phyloP scores from a whole-genome alignment of 305 asterid genomes.

The Solanum hybrid region DNA sequence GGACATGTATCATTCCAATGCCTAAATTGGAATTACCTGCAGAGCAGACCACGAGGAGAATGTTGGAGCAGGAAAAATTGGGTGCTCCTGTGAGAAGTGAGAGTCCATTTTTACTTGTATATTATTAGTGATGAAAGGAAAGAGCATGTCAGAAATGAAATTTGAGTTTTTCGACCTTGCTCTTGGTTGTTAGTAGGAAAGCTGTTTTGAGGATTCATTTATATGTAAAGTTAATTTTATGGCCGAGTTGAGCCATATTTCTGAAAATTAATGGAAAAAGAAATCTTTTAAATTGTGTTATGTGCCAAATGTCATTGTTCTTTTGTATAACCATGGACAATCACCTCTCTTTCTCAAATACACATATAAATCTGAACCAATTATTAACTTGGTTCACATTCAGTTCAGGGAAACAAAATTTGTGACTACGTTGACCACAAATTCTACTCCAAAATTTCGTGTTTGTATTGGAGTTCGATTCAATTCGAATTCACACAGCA shows the following conservation, averaged over 20 bases:
- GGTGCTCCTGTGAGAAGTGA: constrained; percentile 41
- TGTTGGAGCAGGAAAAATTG: constrained; percentile 46
- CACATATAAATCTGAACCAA: no score
- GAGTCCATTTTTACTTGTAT: constrained; percentile 7
- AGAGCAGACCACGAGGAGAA: constrained; percentile 15
- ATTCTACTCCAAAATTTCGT: no score
- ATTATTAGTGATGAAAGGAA: not conserved
- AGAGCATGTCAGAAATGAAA: not conserved
- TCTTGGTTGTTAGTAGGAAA: not conserved
- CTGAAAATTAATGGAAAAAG: not conserved
- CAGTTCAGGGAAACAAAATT: no score
- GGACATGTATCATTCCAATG: constrained; percentile 51
- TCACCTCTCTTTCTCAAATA: no score
- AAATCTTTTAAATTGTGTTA: not conserved
- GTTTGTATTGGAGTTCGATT: no score
- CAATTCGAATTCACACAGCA: no score
- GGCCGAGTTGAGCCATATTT: constrained; percentile 1
- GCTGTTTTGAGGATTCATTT: not conserved
- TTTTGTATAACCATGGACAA: no score
- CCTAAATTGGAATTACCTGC: constrained; percentile 26
- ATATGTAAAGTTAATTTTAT: not conserved
- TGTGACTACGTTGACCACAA: no score
- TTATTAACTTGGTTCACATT: no score
- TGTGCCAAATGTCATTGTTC: not conserved
- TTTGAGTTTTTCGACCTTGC: not conserved